Conservation (phyloP, 495 filamentous ascomycete genomes). For the Xylaria longipes region DNA sequence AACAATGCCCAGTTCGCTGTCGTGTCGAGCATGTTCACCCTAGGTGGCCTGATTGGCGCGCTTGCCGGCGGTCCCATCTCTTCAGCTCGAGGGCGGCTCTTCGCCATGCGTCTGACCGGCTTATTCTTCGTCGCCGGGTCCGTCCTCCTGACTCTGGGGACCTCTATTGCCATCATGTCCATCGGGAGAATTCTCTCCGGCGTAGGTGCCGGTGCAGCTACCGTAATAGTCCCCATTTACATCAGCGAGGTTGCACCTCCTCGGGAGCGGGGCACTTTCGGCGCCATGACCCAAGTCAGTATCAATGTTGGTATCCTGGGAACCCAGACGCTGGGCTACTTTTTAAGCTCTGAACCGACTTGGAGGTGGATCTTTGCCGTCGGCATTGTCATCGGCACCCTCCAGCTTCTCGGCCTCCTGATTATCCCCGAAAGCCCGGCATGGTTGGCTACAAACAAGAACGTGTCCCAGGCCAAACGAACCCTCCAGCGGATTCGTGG, state of each 20-base stretch:
- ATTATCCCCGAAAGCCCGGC: slow-evolving; percentile 83
- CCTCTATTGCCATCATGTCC: slow-evolving; percentile 68
- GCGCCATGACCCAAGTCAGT: slow-evolving; percentile 89
- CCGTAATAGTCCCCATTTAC: slow-evolving; percentile 95
- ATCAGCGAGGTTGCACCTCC: slow-evolving; percentile 90
- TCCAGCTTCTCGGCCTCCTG: slow-evolving; percentile 70
- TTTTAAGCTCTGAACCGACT: slow-evolving; percentile 74
- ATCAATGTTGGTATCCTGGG: slow-evolving; percentile 92
- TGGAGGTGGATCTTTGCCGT: slow-evolving; percentile 86
- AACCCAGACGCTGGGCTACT: slow-evolving; percentile 84
- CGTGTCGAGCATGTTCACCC: slow-evolving; percentile 87
- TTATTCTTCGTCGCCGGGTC: slow-evolving; percentile 80
- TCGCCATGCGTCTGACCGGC: slow-evolving; percentile 74
- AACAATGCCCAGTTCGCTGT: slow-evolving; percentile 74
- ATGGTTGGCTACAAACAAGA: slow-evolving; percentile 77
- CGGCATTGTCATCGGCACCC: slow-evolving; percentile 69
- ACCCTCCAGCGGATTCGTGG: slow-evolving; percentile 79
- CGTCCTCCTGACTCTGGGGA: slow-evolving; percentile 71
- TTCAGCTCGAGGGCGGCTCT: slow-evolving; percentile 72
- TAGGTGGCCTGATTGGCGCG: slow-evolving; percentile 87
- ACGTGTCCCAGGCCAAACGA: slow-evolving; percentile 64
- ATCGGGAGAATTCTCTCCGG: slow-evolving; percentile 82
- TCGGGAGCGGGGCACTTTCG: slow-evolving; percentile 80
- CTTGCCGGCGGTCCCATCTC: slow-evolving; percentile 76
- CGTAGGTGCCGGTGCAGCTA: slow-evolving; percentile 81